Evolutionary conservation across 495 filamentous ascomycete species (phyloP), one percentile per base, ranked within the genome.

Genomic region (Penicillium odoratum): DNA sequence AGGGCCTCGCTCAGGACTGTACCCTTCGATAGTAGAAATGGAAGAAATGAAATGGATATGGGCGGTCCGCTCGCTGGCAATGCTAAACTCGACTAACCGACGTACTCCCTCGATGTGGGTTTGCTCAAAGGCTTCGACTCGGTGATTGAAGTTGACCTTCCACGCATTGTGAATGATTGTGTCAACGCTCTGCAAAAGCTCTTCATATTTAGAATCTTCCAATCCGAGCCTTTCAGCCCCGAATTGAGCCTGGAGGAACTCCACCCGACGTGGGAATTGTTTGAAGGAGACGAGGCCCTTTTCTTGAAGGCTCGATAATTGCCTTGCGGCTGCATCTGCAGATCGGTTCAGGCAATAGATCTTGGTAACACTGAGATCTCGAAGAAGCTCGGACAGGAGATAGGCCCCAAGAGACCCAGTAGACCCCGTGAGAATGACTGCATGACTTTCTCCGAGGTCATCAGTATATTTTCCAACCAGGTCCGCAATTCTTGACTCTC

Each of bases 91-190:
- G 5, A 78, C 71, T 7, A 86, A 63, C 45, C 77, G 75, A 46
- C 77, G 71, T 18, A 83, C 76, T 9, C 82, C 80, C 7, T 68
- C 66, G 25, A 85, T 73, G 57, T 83, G 75, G 1, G 79, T 77
- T 10, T 46, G 18, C n/a, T 51, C 77, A 29, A 85, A 86, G 1
- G 77, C 78, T 33, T 73, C 70, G 45, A 84, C 66, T 0, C 75
- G 61, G 18, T 76, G 73, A 64, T 86, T 84, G 74, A 86, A 86
- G 64, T 87, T 79, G 15, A 86, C 82, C 2, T 77, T 79, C 84
- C 84, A 87, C 29, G 80, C 79, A 64, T 83, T 84, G 63, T 85
- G 82, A 53, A 85, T 82, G 28, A 86, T 66, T 3, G 75, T 49
- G 78, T 81, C 29, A 66, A 76, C 51, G 36, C 28, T 10, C 18